Evolutionary conservation across 306 rosid genomes (phyloP), one percentile per base, ranked within the genome.

Genomic region (Begonia fuchsioides): DNA sequence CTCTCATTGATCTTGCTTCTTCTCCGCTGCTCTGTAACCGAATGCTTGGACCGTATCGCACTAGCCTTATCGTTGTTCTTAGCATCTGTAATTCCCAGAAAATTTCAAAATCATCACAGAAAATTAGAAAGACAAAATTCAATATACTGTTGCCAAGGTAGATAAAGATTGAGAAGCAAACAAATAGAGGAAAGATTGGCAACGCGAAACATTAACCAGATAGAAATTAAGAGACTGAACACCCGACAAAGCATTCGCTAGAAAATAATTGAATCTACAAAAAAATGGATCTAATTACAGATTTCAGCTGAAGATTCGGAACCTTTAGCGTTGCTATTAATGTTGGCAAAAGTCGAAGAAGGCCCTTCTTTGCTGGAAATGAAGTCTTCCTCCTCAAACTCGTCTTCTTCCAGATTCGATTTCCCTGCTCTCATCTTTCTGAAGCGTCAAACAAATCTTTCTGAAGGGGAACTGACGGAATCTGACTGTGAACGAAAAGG

Each of bases 1-100:
- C 99, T 82, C 83, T 92, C 99, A 54, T 92, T 92, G 68, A 92
- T 92, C 81, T 92, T 92, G 88, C 99, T 92, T 66, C 99, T 69
- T 55, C 96, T 75, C n/a, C 88, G 85, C 86, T 92, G 96, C 78
- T 92, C 99, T 8, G 99, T 92, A 2, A 92, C 96, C 8, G 99
- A 92, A 70, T 92, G 99, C 60, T 92, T 92, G 8, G 96, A 86
- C 59, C 94, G 68, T 52, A 72, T 69, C 3, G 73, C 88, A 68
- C 67, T 86, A 63, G 96, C 96, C 70, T 82, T 92, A 47, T 82
- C 94, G 54, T 62, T 66, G 68, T 73, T 76, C 79, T 80, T 92
- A 13, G 63, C 76, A 75, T 92, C 94, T 86, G 76, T 38, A 41
- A 41, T 64, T 39, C 61, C 63, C 49, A 53, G 38, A 63, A 19